These are phyloP conservation scores for Dentipellis sp. DNA, from an alignment of 768 basidiomycete species.

Conservation along the genomic window DNA sequence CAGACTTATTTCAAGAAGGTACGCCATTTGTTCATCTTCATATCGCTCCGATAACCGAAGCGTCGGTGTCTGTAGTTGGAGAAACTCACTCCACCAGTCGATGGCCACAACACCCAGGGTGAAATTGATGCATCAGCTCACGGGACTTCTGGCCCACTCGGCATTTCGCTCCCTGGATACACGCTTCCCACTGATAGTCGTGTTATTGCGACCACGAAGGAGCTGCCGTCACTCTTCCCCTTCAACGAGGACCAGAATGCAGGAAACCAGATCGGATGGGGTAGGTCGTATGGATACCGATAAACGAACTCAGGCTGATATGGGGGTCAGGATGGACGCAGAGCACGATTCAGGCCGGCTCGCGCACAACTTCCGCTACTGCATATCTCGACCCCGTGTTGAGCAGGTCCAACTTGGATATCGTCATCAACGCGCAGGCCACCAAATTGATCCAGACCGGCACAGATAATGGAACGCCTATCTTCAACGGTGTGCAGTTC, in stretches of 20 bases:
- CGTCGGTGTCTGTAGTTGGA: background rate
- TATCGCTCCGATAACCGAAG: background rate
- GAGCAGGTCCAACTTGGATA: conserved; percentile 1
- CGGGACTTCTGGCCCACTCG: conserved; percentile 14
- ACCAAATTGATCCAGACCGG: conserved; percentile 11
- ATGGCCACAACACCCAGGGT: conserved; percentile 15
- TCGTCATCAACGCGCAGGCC: conserved; percentile 8
- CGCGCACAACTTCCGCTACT: background rate
- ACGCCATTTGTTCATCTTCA: background rate
- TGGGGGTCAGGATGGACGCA: background rate
- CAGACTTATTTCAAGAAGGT: conserved; percentile 2
- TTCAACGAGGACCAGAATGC: conserved; percentile 18
- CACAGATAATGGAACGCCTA: background rate
- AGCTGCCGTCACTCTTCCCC: conserved; percentile 15
- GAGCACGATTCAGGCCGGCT: background rate
- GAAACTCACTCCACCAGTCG: background rate
- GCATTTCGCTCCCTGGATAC: conserved; percentile 13
- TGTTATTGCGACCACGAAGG: conserved; percentile 12
- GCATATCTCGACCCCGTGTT: background rate
- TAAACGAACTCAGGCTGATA: background rate
- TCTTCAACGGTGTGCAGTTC: conserved; percentile 5
- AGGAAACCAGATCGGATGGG: conserved; percentile 15
- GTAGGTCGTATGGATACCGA: conserved; percentile 1
- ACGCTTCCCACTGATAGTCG: background rate
- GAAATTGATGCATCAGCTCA: conserved; percentile 17